A percentile compares a stretch with the other conserved stretches of the same genome.
phyloP scores from a whole-genome alignment of 139 green algal species.

The Marvania coccoides region DNA sequence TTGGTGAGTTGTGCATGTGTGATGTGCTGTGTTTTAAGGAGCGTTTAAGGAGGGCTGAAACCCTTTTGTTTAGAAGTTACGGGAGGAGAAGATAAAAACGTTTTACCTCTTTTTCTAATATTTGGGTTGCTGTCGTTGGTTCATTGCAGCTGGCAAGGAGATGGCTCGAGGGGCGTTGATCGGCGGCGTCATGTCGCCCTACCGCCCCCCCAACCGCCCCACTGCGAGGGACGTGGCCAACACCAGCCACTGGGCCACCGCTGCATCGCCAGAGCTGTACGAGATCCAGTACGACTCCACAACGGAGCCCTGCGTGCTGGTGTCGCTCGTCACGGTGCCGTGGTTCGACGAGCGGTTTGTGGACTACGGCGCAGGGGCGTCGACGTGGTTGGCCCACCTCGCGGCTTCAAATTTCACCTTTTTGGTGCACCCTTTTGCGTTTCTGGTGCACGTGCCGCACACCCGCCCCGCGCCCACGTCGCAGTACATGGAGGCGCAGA shows the following conservation, averaged over 20 bases:
- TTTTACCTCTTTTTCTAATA: too few species aligned
- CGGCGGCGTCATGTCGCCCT: not conserved
- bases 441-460: not conserved
- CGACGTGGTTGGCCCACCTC: not conserved
- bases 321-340: not conserved
- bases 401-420: not conserved
- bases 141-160: not conserved
- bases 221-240: not conserved
- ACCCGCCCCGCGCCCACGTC: not conserved
- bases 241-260: not conserved
- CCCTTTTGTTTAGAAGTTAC: too few species aligned
- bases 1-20: too few species aligned
- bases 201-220: not conserved
- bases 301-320: not conserved
- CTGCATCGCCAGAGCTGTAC: not conserved
- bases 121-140: too few species aligned
- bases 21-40: too few species aligned
- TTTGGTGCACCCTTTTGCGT: not conserved
- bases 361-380: not conserved
- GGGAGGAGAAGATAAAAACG: too few species aligned
- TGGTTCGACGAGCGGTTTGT: conserved; percentile 14
- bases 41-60: too few species aligned
- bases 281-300: not conserved
- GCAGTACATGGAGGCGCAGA: not conserved
- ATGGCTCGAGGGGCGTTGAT: not conserved